Evolutionary conservation across 495 filamentous ascomycete species (phyloP).

Genomic region (Penicillium longicatenatum): DNA sequence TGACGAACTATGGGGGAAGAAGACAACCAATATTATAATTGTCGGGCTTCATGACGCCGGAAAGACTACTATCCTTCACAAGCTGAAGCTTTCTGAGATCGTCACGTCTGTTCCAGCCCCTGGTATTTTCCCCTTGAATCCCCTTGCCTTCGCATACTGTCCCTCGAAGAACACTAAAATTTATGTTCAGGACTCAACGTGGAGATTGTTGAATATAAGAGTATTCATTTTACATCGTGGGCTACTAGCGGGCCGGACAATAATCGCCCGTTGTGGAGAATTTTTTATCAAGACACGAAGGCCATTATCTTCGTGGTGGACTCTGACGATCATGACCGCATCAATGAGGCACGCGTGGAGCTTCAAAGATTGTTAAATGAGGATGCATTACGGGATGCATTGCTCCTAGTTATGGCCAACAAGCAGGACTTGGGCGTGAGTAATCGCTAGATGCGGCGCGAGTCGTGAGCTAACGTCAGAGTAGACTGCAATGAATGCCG

Average conservation of each 20-base stretch:
- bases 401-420: neutral
- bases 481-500: neutral
- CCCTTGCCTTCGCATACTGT: neutral
- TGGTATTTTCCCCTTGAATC: neutral
- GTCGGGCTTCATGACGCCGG: neutral
- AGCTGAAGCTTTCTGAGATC: neutral
- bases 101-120: neutral
- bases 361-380: neutral
- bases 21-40: neutral
- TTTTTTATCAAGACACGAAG: neutral
- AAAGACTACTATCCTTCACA: neutral
- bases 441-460: neutral
- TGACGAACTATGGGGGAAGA: neutral
- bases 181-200: neutral
- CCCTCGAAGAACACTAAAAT: neutral
- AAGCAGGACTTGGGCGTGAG: neutral
- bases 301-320: neutral
- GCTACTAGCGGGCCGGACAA: neutral
- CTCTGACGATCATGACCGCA: neutral
- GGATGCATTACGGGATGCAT: neutral
- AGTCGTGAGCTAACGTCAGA: neutral
- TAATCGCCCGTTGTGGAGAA: neutral
- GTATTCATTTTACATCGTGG: neutral
- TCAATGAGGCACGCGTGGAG: neutral
- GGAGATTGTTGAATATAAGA: neutral